These are phyloP conservation scores for Euryodendron excelsum DNA, from an alignment of 148 eudicot genomes.

Conservation along the genomic window DNA sequence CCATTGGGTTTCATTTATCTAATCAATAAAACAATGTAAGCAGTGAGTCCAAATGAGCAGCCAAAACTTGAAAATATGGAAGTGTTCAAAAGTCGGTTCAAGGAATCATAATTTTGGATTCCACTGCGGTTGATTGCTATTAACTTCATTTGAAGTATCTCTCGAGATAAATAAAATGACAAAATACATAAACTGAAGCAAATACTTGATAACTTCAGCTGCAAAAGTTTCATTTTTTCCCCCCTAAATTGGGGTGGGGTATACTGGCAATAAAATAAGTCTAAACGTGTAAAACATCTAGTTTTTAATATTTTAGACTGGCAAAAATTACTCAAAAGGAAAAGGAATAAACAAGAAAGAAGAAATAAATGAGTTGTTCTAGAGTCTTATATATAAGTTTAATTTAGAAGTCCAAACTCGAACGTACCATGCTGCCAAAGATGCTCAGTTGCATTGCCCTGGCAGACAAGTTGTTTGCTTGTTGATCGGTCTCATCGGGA, in stretches of 20 bases:
- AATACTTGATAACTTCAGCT: not conserved
- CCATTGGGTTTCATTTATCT: conserved; percentile 28
- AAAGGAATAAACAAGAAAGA: not conserved
- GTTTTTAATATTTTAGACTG: too few species aligned
- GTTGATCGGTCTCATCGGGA: conserved; percentile 21
- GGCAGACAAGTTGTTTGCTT: conserved; percentile 49
- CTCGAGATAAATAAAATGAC: not conserved
- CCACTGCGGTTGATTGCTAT: not conserved
- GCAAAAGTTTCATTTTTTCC: not conserved
- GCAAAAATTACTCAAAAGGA: too few species aligned
- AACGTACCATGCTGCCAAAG: conserved; percentile 75
- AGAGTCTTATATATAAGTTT: not conserved
- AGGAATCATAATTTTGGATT: not conserved
- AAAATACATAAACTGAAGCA: not conserved
- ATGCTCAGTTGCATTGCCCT: conserved; percentile 79
- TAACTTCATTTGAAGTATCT: not conserved
- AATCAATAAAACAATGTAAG: not conserved
- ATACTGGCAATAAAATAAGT: too few species aligned
- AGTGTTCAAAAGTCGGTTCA: not conserved
- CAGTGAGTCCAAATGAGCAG: too few species aligned
- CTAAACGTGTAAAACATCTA: too few species aligned
- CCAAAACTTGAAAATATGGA: not conserved
- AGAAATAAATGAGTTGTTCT: not conserved
- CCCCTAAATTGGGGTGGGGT: not conserved
- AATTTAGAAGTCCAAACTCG: not conserved